These are phyloP conservation scores for Marasmius tenuissimus DNA, from an alignment of 1,284 basidiomycete genomes.

Conservation along the genomic window DNA sequence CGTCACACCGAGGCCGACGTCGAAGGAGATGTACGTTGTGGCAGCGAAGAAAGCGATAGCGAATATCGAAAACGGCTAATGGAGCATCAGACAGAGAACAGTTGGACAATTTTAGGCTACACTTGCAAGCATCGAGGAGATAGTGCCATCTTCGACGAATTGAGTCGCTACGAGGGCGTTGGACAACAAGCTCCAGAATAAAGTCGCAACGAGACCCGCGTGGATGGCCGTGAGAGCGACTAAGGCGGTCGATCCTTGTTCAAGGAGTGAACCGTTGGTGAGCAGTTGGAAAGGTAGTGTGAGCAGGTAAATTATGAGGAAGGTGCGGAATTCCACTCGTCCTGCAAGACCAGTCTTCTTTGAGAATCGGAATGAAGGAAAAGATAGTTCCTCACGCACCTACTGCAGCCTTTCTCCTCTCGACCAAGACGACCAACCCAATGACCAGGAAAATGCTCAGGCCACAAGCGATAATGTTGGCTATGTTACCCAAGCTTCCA, in stretches of 20 bases:
- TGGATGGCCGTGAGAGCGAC: constrained; percentile 78
- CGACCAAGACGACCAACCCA: constrained; percentile 32
- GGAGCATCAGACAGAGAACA: background rate
- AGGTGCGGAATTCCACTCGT: constrained; percentile 65
- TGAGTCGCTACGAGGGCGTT: constrained; percentile 83
- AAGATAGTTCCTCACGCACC: constrained; percentile 36
- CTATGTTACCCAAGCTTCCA: constrained; percentile 57
- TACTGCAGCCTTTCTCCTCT: constrained; percentile 45
- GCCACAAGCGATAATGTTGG: constrained; percentile 57
- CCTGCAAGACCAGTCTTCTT: constrained; percentile 37
- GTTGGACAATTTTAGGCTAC: background rate
- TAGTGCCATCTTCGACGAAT: constrained; percentile 81
- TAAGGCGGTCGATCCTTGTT: constrained; percentile 73
- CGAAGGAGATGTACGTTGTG: constrained; percentile 79
- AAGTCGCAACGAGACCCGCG: constrained; percentile 63
- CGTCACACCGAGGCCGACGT: constrained; percentile 69
- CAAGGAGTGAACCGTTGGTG: constrained; percentile 73
- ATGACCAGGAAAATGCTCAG: constrained; percentile 45
- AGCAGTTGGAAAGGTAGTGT: constrained; percentile 77
- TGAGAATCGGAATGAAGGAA: background rate
- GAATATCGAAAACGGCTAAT: constrained; percentile 65
- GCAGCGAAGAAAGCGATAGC: constrained; percentile 62
- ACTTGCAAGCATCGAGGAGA: constrained; percentile 67
- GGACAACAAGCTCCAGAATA: constrained; percentile 78
- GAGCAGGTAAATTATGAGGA: constrained; percentile 67